These are phyloP conservation scores for Begonia peltatifolia DNA, from an alignment of 306 rosid genomes.

Conservation along the genomic window DNA sequence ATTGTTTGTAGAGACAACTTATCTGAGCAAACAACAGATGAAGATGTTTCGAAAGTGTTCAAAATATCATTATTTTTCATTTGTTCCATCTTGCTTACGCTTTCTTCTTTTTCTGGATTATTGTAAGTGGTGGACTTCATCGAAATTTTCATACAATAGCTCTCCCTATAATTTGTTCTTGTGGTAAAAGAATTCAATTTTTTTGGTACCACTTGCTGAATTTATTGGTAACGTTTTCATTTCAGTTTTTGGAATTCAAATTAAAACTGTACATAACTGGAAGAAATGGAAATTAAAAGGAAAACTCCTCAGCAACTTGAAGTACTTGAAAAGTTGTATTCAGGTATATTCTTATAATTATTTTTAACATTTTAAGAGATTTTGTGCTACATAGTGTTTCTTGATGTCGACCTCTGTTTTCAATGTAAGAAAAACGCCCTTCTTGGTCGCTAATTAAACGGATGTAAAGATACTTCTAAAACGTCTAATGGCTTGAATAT, in stretches of 20 bases:
- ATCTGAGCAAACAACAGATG: too few species aligned
- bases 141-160: too few species aligned
- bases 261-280: background rate
- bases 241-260: background rate
- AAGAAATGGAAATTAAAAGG: slow-evolving; percentile 17
- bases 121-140: background rate
- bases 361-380: background rate
- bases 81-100: background rate
- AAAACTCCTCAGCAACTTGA: slow-evolving; percentile 20
- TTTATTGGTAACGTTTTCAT: background rate
- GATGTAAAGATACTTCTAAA: background rate
- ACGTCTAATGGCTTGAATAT: background rate
- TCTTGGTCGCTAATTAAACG: background rate
- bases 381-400: background rate
- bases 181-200: too few species aligned
- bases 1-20: too few species aligned
- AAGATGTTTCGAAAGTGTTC: too few species aligned
- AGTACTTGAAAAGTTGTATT: slow-evolving; percentile 28
- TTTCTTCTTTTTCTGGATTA: background rate
- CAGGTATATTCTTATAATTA: slow-evolving; percentile 12
- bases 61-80: too few species aligned
- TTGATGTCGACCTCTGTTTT: background rate
- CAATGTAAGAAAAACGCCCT: background rate
- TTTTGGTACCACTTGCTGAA: background rate
- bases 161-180: too few species aligned